These are phyloP conservation scores for Phytopythium litorale DNA, from an alignment of 352 stramenopile species.

Conservation along the genomic window DNA sequence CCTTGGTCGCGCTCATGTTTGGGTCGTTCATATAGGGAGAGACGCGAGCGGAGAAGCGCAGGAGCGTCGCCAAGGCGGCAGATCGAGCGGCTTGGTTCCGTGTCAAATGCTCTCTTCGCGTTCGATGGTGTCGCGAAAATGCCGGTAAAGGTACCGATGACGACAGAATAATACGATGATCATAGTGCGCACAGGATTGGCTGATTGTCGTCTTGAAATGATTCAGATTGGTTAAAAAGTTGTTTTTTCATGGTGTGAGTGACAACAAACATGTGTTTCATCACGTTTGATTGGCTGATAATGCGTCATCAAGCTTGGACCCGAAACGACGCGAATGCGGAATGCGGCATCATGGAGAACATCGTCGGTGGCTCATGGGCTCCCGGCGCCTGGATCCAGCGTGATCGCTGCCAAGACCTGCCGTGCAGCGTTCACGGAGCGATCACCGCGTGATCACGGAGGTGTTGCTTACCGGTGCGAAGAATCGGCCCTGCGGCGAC, in stretches of 20 bases:
- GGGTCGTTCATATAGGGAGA: not conserved
- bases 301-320: not conserved
- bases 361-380: not conserved
- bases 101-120: not conserved
- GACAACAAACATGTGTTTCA: not conserved
- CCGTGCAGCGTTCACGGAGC: too few species aligned
- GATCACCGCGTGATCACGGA: too few species aligned
- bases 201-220: not conserved
- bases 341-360: not conserved
- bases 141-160: not conserved
- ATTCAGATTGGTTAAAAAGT: not conserved
- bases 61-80: not conserved
- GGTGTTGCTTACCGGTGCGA: not conserved
- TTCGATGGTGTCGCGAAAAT: not conserved
- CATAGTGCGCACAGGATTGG: not conserved
- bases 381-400: not conserved
- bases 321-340: not conserved
- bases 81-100: not conserved
- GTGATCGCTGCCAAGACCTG: too few species aligned
- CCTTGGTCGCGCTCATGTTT: constrained; percentile 11
- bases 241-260: not conserved
- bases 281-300: not conserved
- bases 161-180: constrained; percentile 3
- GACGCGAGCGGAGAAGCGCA: not conserved
- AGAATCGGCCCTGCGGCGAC: not conserved